These are phyloP conservation scores for Circinella minor DNA, from an alignment of 371 early-diverging fungal genomes.

Conservation along the genomic window DNA sequence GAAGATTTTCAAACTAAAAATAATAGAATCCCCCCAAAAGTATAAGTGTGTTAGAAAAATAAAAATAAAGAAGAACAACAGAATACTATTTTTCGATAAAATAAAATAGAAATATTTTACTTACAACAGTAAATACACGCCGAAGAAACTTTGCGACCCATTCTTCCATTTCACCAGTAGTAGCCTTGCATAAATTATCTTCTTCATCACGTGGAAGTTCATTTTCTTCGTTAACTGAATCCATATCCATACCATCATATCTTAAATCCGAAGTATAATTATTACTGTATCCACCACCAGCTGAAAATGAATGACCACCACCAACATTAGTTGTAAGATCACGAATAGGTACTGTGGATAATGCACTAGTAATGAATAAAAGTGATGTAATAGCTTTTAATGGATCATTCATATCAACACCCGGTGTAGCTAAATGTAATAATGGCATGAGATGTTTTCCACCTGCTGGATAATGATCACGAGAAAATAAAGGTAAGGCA, in stretches of 20 bases:
- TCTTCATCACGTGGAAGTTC: conserved; percentile 53
- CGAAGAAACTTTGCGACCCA: conserved; percentile 86
- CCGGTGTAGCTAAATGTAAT: conserved; percentile 80
- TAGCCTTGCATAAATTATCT: conserved; percentile 63
- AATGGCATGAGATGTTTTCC: conserved; percentile 80
- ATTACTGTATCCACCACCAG: no score
- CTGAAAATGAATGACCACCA: conserved; percentile 13
- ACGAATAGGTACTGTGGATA: conserved; percentile 67
- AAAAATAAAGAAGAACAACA: no score
- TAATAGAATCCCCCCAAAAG: no score
- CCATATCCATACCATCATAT: conserved; percentile 55
- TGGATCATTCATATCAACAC: conserved; percentile 92
- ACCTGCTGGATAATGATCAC: conserved; percentile 82
- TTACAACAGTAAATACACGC: conserved; percentile 76
- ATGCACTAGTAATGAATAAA: conserved; percentile 73
- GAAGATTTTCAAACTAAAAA: conserved; percentile 76
- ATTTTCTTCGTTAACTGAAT: conserved; percentile 47
- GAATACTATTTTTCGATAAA: no score
- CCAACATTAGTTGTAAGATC: conserved; percentile 53
- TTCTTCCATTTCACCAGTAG: conserved; percentile 83
- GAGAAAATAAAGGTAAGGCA: conserved; percentile 71
- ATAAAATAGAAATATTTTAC: neutral
- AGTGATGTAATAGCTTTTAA: conserved; percentile 77
- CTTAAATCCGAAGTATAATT: conserved; percentile 28
- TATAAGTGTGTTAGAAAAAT: neutral